Base-by-base conservation (phyloP, 2,329 filamentous ascomycete species). In the Sclerotinia minor region DNA sequence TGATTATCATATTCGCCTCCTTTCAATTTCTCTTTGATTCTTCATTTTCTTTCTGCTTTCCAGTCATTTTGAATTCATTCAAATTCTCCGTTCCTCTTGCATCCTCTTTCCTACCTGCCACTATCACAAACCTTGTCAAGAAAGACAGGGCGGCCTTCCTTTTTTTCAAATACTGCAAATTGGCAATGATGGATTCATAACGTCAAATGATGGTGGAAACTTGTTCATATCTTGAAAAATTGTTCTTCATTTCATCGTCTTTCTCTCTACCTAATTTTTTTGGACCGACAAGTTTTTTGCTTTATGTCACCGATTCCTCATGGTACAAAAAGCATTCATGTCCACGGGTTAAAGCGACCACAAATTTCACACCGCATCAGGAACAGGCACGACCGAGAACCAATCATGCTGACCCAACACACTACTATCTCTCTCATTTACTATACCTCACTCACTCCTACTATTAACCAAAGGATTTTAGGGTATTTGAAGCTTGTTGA, bases 371-470 rank as follows among this genome's bases (percentile, higher is more conserved):
- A 65, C 63, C 41, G 52, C 63, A 65, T 55, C 26, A 44, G 52
- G 52, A 57, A 65, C 24, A 47, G 29, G 21, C 58, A 50, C 44
- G 58, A 50, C 58, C 58, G 21, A 45, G 58, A 61, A 19, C 52
- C 63, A 65, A 65, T 65, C 50, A 65, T 13, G 55, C 38, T 57
- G 47, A 26, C 49, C 63, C 63, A 65, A 65, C 63, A 57, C 63
- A 64, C 61, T 55, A 24, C 57, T 59, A 47, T 32, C 54, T 21
- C 41, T 47, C 35, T 21, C n/a, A 32, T 29, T 55, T 24, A n/a
- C 49, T 64, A 54, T 54, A 44, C 49, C 32, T 45, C 38, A 64
- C 61, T 45, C 61, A 38, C 29, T 21, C 45, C 21, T n/a, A 50
- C 47, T 61, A 61, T 26, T 61, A 50, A 50, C 29, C 59, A 61